Base-by-base conservation (phyloP, 306 rosid genomes). In the Dalbergia cultrata region DNA sequence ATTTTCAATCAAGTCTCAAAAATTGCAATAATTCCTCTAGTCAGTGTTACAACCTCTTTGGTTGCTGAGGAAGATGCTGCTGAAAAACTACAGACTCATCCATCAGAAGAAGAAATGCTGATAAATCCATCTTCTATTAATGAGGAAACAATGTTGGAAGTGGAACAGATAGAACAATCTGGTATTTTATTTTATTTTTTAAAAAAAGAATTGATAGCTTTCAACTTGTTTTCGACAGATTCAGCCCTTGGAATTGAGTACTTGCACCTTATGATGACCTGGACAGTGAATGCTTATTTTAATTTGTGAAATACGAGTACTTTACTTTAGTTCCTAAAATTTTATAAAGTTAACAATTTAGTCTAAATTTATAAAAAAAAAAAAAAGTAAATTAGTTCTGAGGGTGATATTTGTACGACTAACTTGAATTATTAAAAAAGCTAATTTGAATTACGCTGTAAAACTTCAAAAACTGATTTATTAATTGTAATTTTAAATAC, bases 21-120 rank as follows among this genome's bases (percentile, higher is more conserved):
- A 82, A 88, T 94, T 34, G 92, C 97, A 56, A 89, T 94, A 70
- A 84, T 94, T 75, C 98, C 98, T 3, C 87, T 94, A 4, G 91
- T 94, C 52, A 94, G 97, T 78, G 90, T 94, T 81, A 94, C 97
- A 7, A 92, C 98, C 73, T 94, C 98, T 39, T 85, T 94, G 64
- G 98, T 94, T 73, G 97, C 98, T 7, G 93, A 89, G 86, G 98
- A 94, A 85, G 98, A 94, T 49, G 26, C 93, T 59, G 68, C 77
- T 8, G 91, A 71, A 34, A 77, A 63, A 43, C 45, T 35, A 53
- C 57, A 52, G 52, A 69, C 52, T 69, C 75, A 70, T 9, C 75
- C 50, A 5, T 54, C 43, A 43, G 87, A 80, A 45, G 44, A 45
- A 34, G 85, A 80, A 70, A 69, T 75, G 75, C 44, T 84, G 63